Evolutionary conservation across 2,329 filamentous ascomycete species (phyloP).

Genomic region (Aspergillus melleus): DNA sequence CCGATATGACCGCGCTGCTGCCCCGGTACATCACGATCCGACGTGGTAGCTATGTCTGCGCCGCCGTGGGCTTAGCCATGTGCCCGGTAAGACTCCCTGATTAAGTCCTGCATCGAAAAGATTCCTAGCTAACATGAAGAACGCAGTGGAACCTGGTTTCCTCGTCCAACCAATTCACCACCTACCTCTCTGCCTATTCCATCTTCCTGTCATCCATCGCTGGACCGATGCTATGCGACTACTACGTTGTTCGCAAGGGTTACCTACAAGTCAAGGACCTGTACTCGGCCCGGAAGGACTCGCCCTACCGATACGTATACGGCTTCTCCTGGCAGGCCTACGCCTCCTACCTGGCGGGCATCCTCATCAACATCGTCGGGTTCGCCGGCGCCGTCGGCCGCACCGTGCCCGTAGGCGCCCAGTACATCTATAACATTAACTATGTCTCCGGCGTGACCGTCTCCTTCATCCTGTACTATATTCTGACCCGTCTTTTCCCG

Average conservation of each 20-base stretch:
- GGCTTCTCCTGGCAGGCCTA: constrained; percentile 86
- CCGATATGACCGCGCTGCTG: constrained; percentile 76
- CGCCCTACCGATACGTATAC: constrained; percentile 70
- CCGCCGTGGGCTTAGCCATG: constrained; percentile 76
- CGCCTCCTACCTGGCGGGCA: constrained; percentile 76
- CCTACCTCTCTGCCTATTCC: constrained; percentile 86
- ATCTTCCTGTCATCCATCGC: constrained; percentile 93
- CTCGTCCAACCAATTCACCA: constrained; percentile 79
- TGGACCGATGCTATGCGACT: constrained; percentile 86
- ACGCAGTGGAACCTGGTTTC: constrained; percentile 66
- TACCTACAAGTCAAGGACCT: constrained; percentile 77
- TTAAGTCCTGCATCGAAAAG: neutral
- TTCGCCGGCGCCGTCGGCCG: constrained; percentile 79
- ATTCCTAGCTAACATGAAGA: constrained; percentile 12
- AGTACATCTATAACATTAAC: constrained; percentile 86
- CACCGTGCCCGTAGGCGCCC: constrained; percentile 72
- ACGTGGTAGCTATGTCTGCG: constrained; percentile 83
- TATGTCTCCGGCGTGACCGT: constrained; percentile 85
- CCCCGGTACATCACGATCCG: constrained; percentile 82
- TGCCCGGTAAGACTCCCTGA: constrained; percentile 60
- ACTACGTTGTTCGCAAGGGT: constrained; percentile 80
- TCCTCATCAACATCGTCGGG: constrained; percentile 86
- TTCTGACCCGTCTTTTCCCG: constrained; percentile 67
- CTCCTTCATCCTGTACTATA: constrained; percentile 66
- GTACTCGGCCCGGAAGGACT: constrained; percentile 64